Evolutionary conservation across 164 flowering plant genomes (phyloP).

Genomic region (Echeveria elegans): DNA sequence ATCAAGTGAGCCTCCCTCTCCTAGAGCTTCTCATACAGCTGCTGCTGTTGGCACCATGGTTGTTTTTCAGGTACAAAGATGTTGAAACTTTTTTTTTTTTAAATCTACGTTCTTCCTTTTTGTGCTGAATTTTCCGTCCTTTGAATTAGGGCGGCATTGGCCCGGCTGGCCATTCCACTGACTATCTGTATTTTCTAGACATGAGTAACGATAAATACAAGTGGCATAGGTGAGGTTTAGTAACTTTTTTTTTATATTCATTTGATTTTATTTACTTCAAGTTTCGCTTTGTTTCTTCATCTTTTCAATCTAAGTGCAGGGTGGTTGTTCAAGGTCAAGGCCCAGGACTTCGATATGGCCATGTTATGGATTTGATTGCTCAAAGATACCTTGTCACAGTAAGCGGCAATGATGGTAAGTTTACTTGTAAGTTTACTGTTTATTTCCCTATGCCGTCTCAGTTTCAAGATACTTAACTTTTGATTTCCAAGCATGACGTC

Average conservation of each 20-base stretch:
- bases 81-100: not conserved
- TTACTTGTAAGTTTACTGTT: not conserved
- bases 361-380: conserved; percentile 83
- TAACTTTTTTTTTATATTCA: not conserved
- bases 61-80: conserved; percentile 77
- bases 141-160: conserved; percentile 89
- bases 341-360: conserved; percentile 92
- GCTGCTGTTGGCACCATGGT: conserved; percentile 98
- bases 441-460: not conserved
- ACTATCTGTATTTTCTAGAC: conserved; percentile 90
- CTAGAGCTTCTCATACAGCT: conserved; percentile 96
- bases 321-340: conserved; percentile 89
- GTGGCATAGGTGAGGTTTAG: conserved; percentile 76
- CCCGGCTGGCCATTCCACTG: conserved; percentile 99
- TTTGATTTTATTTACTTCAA: not conserved
- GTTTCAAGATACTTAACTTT: not conserved
- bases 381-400: conserved; percentile 83
- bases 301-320: conserved; percentile 24
- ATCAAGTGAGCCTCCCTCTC: conserved; percentile 95
- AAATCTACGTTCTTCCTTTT: not conserved
- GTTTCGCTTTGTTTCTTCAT: not conserved
- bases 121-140: conserved; percentile 15
- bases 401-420: conserved; percentile 88
- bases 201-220: conserved; percentile 81
- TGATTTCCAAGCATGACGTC: no score